Evolutionary conservation across 805 yeast species (phyloP), one percentile per base, ranked within the genome.

Genomic region (Komagataella phaffii): DNA sequence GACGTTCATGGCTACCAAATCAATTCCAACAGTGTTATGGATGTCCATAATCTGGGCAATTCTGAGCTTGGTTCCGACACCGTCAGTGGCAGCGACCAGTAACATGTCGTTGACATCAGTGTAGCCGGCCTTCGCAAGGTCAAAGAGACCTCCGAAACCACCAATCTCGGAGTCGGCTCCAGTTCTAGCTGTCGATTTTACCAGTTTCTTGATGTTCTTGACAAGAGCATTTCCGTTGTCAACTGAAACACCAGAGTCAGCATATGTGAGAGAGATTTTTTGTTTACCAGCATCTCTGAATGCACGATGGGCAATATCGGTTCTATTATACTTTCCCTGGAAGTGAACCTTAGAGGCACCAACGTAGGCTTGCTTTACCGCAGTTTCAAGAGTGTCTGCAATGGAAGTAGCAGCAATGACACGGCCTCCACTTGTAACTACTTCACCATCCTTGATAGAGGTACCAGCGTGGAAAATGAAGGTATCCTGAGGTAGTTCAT

Each of bases 121-220:
- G 69, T 83, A 93, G 6, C 98, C 98, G 47, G 96, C 95, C 50
- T 82, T 81, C 58, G 81, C 78, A 61, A 93, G 75, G 66, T 95
- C 99, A 58, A 93, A 95, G 47, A 91, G 71, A 58, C 99, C 99
- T 58, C 99, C 99, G 63, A 93, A 93, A 1, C 99, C 99, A 64
- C 99, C 99, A 60, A 93, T 93, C 59, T 89, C 96, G 14, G 97
- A 87, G 63, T 93, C 96, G 43, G 99, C 93, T 61, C 99, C 99
- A 40, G 95, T 76, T 70, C 99, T 83, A 45, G 85, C 82, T 7
- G 99, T 93, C 5, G 96, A 84, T 66, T 85, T 88, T 50, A 93
- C 99, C 69, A 83, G 79, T 50, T 82, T 79, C 70, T 93, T 93
- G 69, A 93, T 93, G 60, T 83, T 81, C 65, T 90, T 90, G 47